Base-by-base conservation (phyloP, 2,329 filamentous ascomycete species). In the Cytospora leucostoma region DNA sequence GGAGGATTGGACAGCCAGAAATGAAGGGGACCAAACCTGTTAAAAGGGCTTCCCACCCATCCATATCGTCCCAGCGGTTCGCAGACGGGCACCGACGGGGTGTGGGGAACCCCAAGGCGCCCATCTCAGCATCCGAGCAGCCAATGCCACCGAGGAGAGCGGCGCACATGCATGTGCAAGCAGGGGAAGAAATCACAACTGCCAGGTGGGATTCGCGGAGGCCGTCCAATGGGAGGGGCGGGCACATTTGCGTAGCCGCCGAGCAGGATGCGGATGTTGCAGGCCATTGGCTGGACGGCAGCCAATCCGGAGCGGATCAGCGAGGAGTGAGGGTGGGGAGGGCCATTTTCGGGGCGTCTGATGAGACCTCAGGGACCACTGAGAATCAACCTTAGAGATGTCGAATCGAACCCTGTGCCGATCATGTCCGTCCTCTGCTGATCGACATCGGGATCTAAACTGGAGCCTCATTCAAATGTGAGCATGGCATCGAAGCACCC, bases 161-260 rank as follows among this genome's bases (percentile, higher is more conserved):
- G 65, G 59, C 44, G 58, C 60, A 65, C 52, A 50, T 57, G 62
- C 61, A 62, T 54, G 60, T 61, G 65, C 65, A 44, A 63, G 38
- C 47, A 63, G 52, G 56, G 12, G 40, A 47, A 56, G 35, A 56
- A 55, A 56, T 53, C 56, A 56, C 62, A 56, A 37, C 49, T 54
- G 12, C 13, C 57, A 57, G 58, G 53, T 56, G 56, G 54, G 64
- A 68, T 70, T 65, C 57, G 61, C 67, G 66, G 66, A 67, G 65
- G 27, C 50, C 40, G 62, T 61, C 70, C 71, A 72, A 71, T 71
- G 64, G 67, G 67, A 69, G 63, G 13, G 52, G 51, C 49, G 59
- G 59, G 47, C 38, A 60, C 34, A 38, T 33, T 35, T 61, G 65
- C 67, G 64, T 72, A 72, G 71, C 70, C 71, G 71, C 70, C 69